Evolutionary conservation across 306 rosid species (phyloP).

Genomic region (Gastrolobium bilobum): DNA sequence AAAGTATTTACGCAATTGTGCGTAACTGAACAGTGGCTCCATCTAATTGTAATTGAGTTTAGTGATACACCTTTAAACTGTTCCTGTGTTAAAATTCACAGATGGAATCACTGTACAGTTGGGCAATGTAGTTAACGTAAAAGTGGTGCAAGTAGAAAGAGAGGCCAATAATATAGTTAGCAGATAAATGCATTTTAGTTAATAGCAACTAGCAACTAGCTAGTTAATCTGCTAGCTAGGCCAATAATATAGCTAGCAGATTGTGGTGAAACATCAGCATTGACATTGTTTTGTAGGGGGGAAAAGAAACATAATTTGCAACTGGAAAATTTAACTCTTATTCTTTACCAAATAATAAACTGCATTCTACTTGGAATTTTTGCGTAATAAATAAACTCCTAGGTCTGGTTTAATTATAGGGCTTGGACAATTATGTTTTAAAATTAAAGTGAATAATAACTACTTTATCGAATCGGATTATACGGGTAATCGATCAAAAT

Average conservation of each 20-base stretch:
- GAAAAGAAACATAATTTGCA: background rate
- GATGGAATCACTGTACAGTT: no score
- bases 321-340: background rate
- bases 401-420: slow-evolving; percentile 5
- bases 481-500: background rate
- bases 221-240: background rate
- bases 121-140: no score
- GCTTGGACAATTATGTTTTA: background rate
- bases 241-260: background rate
- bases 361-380: background rate
- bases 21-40: background rate
- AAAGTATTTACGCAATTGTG: background rate
- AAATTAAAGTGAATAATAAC: no score
- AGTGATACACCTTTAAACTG: background rate
- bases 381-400: background rate
- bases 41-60: background rate
- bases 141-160: no score
- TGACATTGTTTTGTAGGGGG: no score
- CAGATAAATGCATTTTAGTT: no score
- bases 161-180: no score
- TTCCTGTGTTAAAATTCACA: no score
- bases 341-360: background rate
- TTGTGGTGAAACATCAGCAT: no score
- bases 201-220: no score
- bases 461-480: no score